These are phyloP conservation scores for Neurospora terricola DNA, from an alignment of 495 filamentous ascomycete genomes.

Conservation along the genomic window DNA sequence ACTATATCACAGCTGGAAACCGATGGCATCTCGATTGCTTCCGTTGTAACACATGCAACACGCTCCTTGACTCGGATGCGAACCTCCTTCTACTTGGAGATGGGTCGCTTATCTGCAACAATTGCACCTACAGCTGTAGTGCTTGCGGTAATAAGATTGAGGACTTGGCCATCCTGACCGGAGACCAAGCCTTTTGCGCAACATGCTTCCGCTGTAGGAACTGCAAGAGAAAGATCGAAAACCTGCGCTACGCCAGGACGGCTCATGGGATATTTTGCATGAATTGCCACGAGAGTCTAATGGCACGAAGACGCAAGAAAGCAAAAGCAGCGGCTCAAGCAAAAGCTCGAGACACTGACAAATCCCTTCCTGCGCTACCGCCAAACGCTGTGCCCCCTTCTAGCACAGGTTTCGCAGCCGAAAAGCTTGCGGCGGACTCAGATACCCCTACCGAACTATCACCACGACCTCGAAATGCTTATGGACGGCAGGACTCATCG, in stretches of 20 bases:
- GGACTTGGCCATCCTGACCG: constrained; percentile 93
- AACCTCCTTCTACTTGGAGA: constrained; percentile 96
- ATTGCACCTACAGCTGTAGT: constrained; percentile 98
- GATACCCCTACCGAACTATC: constrained; percentile 66
- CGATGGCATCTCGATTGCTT: constrained; percentile 99
- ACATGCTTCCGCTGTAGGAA: constrained; percentile 96
- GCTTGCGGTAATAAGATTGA: constrained; percentile 97
- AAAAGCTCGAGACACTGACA: constrained; percentile 64
- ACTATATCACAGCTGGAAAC: constrained; percentile 66
- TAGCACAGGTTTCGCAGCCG: constrained; percentile 44
- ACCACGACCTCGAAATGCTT: constrained; percentile 47
- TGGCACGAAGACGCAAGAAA: constrained; percentile 90
- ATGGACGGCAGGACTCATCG: constrained; percentile 36
- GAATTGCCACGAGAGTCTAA: constrained; percentile 97
- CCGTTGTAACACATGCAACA: constrained; percentile 91
- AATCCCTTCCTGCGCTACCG: constrained; percentile 86
- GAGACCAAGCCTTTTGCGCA: constrained; percentile 97
- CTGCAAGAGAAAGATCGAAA: constrained; percentile 98
- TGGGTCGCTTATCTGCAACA: constrained; percentile 96
- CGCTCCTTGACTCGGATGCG: constrained; percentile 94
- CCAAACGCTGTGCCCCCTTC: constrained; percentile 53
- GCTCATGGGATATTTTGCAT: constrained; percentile 99
- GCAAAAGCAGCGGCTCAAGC: constrained; percentile 53
- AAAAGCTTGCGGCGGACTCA: constrained; percentile 66
- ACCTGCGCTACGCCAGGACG: constrained; percentile 92